Percentiles rank a stretch among this genome's conserved stretches.
These are phyloP conservation scores for Euphorbia tirucalli DNA, from an alignment of 345 rosid species.

Conservation along the genomic window DNA sequence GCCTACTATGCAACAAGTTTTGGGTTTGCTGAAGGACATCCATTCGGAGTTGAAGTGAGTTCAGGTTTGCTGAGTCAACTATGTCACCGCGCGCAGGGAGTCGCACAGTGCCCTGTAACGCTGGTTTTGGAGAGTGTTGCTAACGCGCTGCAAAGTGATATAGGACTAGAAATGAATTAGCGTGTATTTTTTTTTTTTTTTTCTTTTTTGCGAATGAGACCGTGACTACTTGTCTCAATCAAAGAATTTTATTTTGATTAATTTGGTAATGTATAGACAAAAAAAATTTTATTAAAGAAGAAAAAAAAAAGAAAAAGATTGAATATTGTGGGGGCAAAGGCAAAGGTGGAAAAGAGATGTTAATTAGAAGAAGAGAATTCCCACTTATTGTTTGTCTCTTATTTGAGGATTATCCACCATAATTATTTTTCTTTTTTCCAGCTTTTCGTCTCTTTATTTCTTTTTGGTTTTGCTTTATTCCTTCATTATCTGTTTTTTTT, in stretches of 20 bases:
- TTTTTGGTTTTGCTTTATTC: not conserved
- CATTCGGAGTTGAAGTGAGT: conserved; percentile 28
- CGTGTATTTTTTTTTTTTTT: too few species aligned
- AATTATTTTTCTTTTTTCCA: not conserved
- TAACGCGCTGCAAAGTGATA: too few species aligned
- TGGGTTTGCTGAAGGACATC: conserved; percentile 81
- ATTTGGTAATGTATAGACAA: conserved; percentile 14
- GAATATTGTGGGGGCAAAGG: conserved; percentile 16
- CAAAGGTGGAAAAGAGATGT: too few species aligned
- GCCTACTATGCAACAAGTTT: conserved; percentile 89
- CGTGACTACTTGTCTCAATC: conserved; percentile 7
- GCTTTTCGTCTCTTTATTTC: not conserved
- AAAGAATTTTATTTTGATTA: not conserved
- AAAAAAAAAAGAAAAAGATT: not conserved
- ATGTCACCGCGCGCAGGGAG: not conserved
- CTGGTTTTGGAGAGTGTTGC: too few species aligned
- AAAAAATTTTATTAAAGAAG: too few species aligned
- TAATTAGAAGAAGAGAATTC: conserved; percentile 21
- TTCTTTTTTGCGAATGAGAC: conserved; percentile 4
- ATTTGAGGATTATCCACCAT: not conserved
- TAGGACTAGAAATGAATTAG: too few species aligned
- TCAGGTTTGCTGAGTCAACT: not conserved
- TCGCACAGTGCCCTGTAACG: too few species aligned
- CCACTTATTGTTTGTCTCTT: conserved; percentile 44
- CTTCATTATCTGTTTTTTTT: not conserved